Evolutionary conservation across 164 flowering plant species (phyloP), one percentile per base, ranked within the genome.

Genomic region (Stephania japonica): DNA sequence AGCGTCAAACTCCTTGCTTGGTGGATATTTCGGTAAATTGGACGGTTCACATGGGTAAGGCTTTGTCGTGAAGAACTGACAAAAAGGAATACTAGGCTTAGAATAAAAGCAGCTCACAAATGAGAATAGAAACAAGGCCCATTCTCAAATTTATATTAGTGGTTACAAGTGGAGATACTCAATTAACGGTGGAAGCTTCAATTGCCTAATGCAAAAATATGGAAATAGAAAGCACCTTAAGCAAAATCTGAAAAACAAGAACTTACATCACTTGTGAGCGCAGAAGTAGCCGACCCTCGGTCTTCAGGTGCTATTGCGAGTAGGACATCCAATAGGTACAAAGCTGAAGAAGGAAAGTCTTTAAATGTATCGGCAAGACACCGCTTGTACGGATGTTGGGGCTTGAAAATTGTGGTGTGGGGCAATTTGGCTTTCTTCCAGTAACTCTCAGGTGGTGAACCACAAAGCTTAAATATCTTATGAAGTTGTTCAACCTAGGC

Each of bases 381-480:
- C 23, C 97, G 89, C 73, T 68, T 79, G 69, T 92, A 92, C 70
- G 94, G 93, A 16, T 86, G 94, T 81, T 86, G 91, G 70, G 98
- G 98, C 77, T 87, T 92, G 75, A 92, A 92, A 50, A 89, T 86
- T 64, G 98, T 89, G 65, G 94, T 89, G 84, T 92, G 93, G 7
- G 91, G 91, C 80, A 90, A 76, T 76, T 83, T 91, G 78, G 93
- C 87, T 73, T 78, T 91, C 74, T 80, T 87, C 97, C 97, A 93
- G 74, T 91, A 93, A 44, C 86, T 97, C 75, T 91, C 98, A 13
- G 94, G 86, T 27, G 98, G 98, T 59, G 98, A 92, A 69, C 98
- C 97, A 68, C 97, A 92, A 69, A 92, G 94, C 84, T 91, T 93
- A 84, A 93, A 93, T 71, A 93, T 93, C 81, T 91, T 93, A 75